Conservation (phyloP, 2,329 filamentous ascomycete genomes). For the Diaporthe vexans region DNA sequence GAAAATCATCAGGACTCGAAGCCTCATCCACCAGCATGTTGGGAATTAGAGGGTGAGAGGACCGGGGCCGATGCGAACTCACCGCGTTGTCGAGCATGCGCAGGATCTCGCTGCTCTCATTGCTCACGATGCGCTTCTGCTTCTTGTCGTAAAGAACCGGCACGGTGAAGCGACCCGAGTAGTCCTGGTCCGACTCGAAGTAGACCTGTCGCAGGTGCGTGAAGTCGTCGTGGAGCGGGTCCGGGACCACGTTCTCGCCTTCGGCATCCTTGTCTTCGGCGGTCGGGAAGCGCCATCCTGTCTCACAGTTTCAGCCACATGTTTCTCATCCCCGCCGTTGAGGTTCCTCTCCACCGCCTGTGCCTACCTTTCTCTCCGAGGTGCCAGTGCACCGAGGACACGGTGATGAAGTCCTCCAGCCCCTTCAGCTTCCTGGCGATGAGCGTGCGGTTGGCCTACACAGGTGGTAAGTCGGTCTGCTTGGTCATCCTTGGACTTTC, state of each 20-base stretch:
- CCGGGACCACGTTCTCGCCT: constrained; percentile 75
- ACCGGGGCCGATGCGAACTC: neutral
- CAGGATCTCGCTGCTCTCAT: constrained; percentile 93
- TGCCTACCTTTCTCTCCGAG: constrained; percentile 70
- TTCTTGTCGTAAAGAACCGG: constrained; percentile 88
- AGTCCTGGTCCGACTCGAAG: constrained; percentile 79
- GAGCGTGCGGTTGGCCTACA: constrained; percentile 81
- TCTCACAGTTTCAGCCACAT: neutral
- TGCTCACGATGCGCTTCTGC: constrained; percentile 83
- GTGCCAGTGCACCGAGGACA: constrained; percentile 93
- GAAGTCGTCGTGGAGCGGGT: constrained; percentile 78
- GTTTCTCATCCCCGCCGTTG: neutral
- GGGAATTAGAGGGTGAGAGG: neutral
- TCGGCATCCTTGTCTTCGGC: constrained; percentile 67
- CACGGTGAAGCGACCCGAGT: constrained; percentile 86
- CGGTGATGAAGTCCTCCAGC: constrained; percentile 84
- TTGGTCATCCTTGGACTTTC: neutral
- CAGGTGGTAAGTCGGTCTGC: neutral
- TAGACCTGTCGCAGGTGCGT: constrained; percentile 83
- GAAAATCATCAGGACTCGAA: neutral
- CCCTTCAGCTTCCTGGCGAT: constrained; percentile 94
- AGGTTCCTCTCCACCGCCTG: neutral
- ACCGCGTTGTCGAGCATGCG: constrained; percentile 88
- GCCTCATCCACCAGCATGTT: neutral
- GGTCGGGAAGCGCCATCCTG: constrained; percentile 87